A percentile compares a stretch with the other conserved stretches of the same genome.
Evolutionary conservation across 2,329 filamentous ascomycete species (phyloP).

Genomic region (Fonsecaea erecta): DNA sequence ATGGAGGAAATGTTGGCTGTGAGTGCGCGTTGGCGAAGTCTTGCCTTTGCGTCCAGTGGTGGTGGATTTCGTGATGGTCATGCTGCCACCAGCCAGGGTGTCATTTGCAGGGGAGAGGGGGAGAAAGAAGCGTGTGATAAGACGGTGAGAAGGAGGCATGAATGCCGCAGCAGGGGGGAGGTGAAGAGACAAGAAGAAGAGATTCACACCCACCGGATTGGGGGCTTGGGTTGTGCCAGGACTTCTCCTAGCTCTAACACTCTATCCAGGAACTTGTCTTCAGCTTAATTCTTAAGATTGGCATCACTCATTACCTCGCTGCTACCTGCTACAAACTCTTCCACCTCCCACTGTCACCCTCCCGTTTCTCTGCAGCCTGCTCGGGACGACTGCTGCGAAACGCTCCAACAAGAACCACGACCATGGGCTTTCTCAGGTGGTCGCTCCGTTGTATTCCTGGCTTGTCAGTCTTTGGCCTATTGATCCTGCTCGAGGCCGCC

Average conservation of each 20-base stretch:
- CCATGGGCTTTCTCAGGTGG: conserved; percentile 33
- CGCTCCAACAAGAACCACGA: background rate
- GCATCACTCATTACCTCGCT: background rate
- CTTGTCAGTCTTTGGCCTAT: conserved; percentile 34
- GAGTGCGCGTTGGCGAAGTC: background rate
- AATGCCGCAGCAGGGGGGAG: background rate
- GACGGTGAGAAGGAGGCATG: conserved; percentile 1
- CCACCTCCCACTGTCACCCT: background rate
- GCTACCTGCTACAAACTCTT: background rate
- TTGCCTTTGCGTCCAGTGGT: background rate
- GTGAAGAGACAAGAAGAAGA: background rate
- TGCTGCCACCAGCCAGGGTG: background rate
- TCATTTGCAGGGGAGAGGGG: background rate
- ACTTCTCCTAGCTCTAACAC: background rate
- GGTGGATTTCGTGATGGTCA: background rate
- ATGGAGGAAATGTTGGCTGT: background rate
- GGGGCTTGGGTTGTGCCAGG: background rate
- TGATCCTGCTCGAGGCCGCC: conserved; percentile 35
- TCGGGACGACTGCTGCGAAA: background rate
- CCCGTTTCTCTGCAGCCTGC: background rate
- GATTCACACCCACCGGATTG: background rate
- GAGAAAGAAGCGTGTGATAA: background rate
- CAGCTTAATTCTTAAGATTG: conserved; percentile 6
- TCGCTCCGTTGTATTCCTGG: conserved; percentile 37
- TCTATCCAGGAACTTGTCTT: background rate